phyloP scores from a whole-genome alignment of 75 land plant species.

The Larix kaempferi region DNA sequence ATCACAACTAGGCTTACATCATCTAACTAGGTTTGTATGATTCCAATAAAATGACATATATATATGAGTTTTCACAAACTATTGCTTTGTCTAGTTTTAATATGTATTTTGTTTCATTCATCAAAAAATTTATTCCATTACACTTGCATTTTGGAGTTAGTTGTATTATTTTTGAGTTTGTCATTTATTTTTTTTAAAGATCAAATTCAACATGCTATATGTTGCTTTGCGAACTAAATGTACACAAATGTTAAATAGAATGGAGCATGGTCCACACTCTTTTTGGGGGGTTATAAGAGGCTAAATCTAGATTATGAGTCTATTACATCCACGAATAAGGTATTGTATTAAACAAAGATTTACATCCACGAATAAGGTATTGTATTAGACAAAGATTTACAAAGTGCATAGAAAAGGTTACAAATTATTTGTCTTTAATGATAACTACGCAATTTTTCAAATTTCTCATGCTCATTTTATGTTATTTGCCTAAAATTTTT shows the following conservation, averaged over 20 bases:
- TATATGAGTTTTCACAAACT: no score
- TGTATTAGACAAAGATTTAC: neutral
- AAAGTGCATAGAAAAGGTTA: neutral
- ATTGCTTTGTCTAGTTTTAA: no score
- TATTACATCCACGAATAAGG: neutral
- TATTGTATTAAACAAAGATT: neutral
- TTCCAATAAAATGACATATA: no score
- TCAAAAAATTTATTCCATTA: neutral
- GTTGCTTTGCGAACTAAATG: neutral
- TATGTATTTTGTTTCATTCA: no score
- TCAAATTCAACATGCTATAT: neutral
- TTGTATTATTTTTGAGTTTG: neutral
- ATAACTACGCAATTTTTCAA: neutral
- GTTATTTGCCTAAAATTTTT: no score
- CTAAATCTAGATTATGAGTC: neutral
- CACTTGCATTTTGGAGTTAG: neutral
- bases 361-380: neutral
- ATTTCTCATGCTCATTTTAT: neutral
- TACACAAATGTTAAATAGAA: neutral
- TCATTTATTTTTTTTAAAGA: no score
- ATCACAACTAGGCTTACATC: no score
- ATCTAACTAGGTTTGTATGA: no score
- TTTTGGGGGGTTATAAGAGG: no score
- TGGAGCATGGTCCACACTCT: no score
- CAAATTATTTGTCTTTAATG: neutral